These are phyloP conservation scores for Stachybotrys chlorohalonatus DNA, from an alignment of 2,329 filamentous ascomycete genomes.

Conservation along the genomic window DNA sequence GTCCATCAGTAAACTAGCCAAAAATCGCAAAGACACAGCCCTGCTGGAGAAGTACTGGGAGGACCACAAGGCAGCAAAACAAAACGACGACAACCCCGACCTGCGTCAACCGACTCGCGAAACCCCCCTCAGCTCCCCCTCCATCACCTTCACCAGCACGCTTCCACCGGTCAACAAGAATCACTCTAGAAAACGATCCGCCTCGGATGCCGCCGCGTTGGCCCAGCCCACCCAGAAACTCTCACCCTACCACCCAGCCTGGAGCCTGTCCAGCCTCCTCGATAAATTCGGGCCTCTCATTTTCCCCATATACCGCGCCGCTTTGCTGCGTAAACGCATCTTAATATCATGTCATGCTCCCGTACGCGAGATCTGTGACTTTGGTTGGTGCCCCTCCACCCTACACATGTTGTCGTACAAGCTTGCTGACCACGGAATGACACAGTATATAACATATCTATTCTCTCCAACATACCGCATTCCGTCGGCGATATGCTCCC, in stretches of 20 bases:
- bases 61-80: conserved; percentile 29
- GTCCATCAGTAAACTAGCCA: conserved; percentile 45
- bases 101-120: conserved; percentile 25
- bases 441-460: conserved; percentile 85
- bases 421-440: not conserved
- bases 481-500: conserved; percentile 64
- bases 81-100: conserved; percentile 14
- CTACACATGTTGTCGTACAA: not conserved
- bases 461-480: conserved; percentile 79
- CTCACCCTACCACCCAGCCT: conserved; percentile 74
- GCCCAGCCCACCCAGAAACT: conserved; percentile 53
- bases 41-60: conserved; percentile 77
- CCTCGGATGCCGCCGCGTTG: conserved; percentile 51
- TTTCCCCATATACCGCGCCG: conserved; percentile 83
- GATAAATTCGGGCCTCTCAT: conserved; percentile 83
- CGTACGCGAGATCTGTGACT: conserved; percentile 78
- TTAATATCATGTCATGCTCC: conserved; percentile 80
- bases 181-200: conserved; percentile 49
- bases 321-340: conserved; percentile 78
- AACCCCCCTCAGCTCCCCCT: conserved; percentile 43
- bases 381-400: conserved; percentile 48
- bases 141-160: conserved; percentile 25
- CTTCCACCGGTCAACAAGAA: conserved; percentile 24
- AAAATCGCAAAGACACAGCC: conserved; percentile 52
- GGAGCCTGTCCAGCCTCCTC: conserved; percentile 68